Evolutionary conservation across 2,329 filamentous ascomycete genomes (phyloP), one percentile per base, ranked within the genome.

Genomic region (Neonectria magnoliae): DNA sequence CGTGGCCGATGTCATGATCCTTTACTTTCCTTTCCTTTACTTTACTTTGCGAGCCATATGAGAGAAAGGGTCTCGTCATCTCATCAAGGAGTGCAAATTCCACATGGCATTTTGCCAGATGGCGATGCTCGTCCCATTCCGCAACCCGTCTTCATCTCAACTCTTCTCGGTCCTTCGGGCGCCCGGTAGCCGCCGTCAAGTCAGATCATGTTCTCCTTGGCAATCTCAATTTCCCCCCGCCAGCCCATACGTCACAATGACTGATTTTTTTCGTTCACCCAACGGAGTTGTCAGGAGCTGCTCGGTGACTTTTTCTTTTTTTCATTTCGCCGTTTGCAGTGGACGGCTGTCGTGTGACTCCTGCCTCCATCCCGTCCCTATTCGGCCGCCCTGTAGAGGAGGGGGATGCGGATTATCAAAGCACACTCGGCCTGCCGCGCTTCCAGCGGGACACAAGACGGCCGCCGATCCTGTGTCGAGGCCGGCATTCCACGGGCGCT

Each of bases 141-240:
- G n/a, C 58, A 5, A 55, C 42, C 58, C 52, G 44, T 56, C 51
- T 50, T 44, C 56, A 61, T 56, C 41, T 55, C 51, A 36, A n/a
- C 18, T 42, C 42, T 31, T 36, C 14, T 25, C 31, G 36, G 13
- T 16, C 45, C 38, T 18, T 20, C 53, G 20, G 31, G 20, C 48
- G 18, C 18, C 48, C 53, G 50, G 58, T 53, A 55, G 29, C 44
- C 58, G 52, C 27, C 29, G 29, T 41, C 45, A 42, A 20, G 57
- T 60, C 57, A 63, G 60, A 63, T 63, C 60, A 63, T 63, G 47
- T 4, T 4, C 55, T 54, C 55, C 60, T 53, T 57, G 60, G n/a
- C 36, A 57, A 57, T 57, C 31, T 53, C 41, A 18, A 47, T 14
- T n/a, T 29, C 27, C 47, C 47, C n/a, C 41, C 16, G 42, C 31